Percentiles rank a stretch among this genome's conserved stretches.
Conservation (phyloP, 768 basidiomycete species). For the Rubroboletus satanas region DNA sequence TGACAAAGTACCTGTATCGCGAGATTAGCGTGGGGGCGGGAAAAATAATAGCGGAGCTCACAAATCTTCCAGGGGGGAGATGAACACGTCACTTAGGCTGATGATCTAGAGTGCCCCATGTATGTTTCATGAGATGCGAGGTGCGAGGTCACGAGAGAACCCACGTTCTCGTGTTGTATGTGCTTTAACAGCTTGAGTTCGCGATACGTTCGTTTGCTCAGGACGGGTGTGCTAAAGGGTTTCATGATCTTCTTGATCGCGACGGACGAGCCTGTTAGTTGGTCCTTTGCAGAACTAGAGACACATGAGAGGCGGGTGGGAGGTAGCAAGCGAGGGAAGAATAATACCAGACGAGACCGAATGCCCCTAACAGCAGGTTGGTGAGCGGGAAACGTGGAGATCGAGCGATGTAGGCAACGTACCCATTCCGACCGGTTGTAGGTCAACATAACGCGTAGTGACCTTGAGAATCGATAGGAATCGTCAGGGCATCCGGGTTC, state of each 20-base stretch:
- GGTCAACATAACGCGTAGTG: conserved; percentile 97
- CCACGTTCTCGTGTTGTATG: conserved; percentile 95
- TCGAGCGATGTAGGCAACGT: conserved; percentile 30
- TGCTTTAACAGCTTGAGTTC: conserved; percentile 98
- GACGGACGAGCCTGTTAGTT: conserved; percentile 88
- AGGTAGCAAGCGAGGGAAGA: not conserved
- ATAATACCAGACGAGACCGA: conserved; percentile 92
- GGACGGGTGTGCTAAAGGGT: conserved; percentile 97
- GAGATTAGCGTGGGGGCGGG: not conserved
- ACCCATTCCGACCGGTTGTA: conserved; percentile 99
- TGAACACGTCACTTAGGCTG: conserved; percentile 97
- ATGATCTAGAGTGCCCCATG: conserved; percentile 65
- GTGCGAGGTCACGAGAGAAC: conserved; percentile 25
- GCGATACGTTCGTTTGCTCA: conserved; percentile 95
- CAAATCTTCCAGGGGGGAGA: conserved; percentile 98
- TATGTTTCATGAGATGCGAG: conserved; percentile 5
- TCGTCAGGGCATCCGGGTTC: conserved; percentile 17
- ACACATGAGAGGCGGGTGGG: conserved; percentile 9
- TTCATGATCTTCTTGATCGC: conserved; percentile 99
- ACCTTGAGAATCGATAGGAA: conserved; percentile 51
- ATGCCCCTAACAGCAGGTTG: conserved; percentile 56
- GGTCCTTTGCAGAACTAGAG: conserved; percentile 86
- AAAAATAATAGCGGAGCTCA: conserved; percentile 37
- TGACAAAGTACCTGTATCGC: conserved; percentile 86
- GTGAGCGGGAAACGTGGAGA: conserved; percentile 15